Conservation (phyloP, 1,284 basidiomycete species). For the Athelia sp. region DNA sequence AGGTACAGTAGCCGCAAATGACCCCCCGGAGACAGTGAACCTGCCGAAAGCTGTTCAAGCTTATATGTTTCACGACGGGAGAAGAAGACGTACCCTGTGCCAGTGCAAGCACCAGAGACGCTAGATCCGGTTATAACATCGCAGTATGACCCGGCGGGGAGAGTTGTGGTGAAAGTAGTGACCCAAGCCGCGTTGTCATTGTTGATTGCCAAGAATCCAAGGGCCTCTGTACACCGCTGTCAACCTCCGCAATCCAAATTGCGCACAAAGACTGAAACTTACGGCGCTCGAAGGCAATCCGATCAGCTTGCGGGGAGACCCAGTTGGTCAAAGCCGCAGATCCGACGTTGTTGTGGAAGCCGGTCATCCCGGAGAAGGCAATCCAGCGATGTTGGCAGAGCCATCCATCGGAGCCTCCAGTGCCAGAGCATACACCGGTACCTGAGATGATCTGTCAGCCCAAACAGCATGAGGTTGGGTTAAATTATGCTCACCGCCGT, state of each 20-base stretch:
- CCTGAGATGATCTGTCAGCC: conserved; percentile 21
- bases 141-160: conserved; percentile 57
- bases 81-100: conserved; percentile 46
- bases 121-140: conserved; percentile 51
- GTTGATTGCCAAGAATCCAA: conserved; percentile 64
- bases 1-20: conserved; percentile 46
- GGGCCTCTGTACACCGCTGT: conserved; percentile 29
- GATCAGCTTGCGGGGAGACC: conserved; percentile 48
- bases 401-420: conserved; percentile 53
- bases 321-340: conserved; percentile 44
- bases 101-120: conserved; percentile 40
- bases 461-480: background rate
- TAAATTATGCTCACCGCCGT: conserved; percentile 33
- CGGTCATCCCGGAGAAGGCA: conserved; percentile 56
- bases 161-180: conserved; percentile 46
- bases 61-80: conserved; percentile 1
- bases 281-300: conserved; percentile 63
- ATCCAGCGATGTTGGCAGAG: conserved; percentile 61
- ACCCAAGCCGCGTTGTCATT: conserved; percentile 53
- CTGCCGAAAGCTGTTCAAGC: conserved; percentile 21
- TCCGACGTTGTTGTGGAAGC: conserved; percentile 59
- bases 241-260: background rate
- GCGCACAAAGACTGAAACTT: conserved; percentile 7
- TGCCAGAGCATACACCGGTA: conserved; percentile 47
- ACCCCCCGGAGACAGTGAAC: conserved; percentile 46